These are phyloP conservation scores for Monilinia fructigena DNA, from an alignment of 2,329 filamentous ascomycete genomes.

Conservation along the genomic window DNA sequence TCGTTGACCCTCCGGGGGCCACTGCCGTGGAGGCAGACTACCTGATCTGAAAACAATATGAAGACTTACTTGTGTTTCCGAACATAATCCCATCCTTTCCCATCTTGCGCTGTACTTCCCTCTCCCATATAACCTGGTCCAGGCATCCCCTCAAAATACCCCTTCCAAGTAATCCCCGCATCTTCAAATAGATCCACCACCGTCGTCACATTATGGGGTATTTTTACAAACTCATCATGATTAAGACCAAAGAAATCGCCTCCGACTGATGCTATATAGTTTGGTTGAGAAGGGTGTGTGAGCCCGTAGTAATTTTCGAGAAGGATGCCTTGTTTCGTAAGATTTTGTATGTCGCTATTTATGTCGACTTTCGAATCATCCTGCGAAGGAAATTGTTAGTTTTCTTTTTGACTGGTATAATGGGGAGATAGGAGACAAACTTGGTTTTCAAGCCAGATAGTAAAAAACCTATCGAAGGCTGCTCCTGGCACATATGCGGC, in stretches of 20 bases:
- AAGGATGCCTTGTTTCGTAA: slow-evolving; percentile 47
- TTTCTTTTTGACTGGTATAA: too few relatives aligned
- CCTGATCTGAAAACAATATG: background rate
- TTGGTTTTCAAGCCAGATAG: slow-evolving; percentile 65
- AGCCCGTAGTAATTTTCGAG: slow-evolving; percentile 48
- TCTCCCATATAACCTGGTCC: slow-evolving; percentile 49
- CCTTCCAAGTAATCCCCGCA: slow-evolving; percentile 45
- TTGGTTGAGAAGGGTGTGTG: slow-evolving; percentile 50
- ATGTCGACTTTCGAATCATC: slow-evolving; percentile 46
- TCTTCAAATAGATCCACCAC: slow-evolving; percentile 48
- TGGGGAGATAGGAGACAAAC: slow-evolving; percentile 25
- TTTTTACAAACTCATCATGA: slow-evolving; percentile 46
- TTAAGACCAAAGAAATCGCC: slow-evolving; percentile 52
- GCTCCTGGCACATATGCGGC: slow-evolving; percentile 45
- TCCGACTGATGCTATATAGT: slow-evolving; percentile 48
- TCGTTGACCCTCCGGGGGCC: slow-evolving; percentile 12
- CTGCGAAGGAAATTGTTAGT: slow-evolving; percentile 33
- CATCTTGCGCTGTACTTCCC: slow-evolving; percentile 41
- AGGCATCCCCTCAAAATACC: slow-evolving; percentile 49
- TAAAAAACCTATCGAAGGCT: slow-evolving; percentile 58
- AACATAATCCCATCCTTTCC: slow-evolving; percentile 41
- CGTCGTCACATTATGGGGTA: slow-evolving; percentile 48
- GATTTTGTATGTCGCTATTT: slow-evolving; percentile 44
- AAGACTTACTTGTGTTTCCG: slow-evolving; percentile 39
- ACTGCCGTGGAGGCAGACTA: slow-evolving; percentile 19